Evolutionary conservation across 164 flowering plant genomes (phyloP).

Genomic region (Macadamia tetraphylla): DNA sequence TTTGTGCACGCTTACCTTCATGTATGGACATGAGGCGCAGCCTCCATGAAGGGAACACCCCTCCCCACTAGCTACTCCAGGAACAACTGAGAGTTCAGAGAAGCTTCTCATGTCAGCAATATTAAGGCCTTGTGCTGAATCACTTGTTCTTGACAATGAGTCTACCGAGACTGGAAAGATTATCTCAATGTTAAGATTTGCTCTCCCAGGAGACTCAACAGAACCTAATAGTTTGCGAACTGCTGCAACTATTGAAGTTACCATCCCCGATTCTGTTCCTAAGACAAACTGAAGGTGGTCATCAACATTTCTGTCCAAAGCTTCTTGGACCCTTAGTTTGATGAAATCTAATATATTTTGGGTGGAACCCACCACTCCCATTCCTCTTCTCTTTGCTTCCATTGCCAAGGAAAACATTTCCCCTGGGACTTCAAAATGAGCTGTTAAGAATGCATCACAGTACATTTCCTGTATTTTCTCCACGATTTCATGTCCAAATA

Average conservation of each 20-base stretch:
- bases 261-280: conserved; percentile 99
- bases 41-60: conserved; percentile 99
- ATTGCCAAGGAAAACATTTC: conserved; percentile 97
- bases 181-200: conserved; percentile 72
- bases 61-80: conserved; percentile 94
- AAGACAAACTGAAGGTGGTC: conserved; percentile 92
- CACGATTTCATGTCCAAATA: conserved; percentile 92
- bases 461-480: conserved; percentile 79
- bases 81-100: conserved; percentile 52
- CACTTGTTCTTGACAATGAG: conserved; percentile 51
- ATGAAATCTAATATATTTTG: conserved; percentile 94
- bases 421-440: conserved; percentile 98
- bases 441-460: conserved; percentile 88
- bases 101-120: conserved; percentile 34
- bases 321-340: conserved; percentile 69
- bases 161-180: conserved; percentile 97
- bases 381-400: conserved; percentile 97
- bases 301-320: conserved; percentile 64
- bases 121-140: conserved; percentile 25
- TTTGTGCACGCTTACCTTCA: conserved; percentile 63
- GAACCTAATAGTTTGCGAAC: conserved; percentile 56
- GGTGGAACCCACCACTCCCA: conserved; percentile 99
- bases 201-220: conserved; percentile 24
- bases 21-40: conserved; percentile 97
- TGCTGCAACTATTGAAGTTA: conserved; percentile 85